These are phyloP conservation scores for Straminergon stramineum DNA, from an alignment of 225 moss, liverwort and hornwort genomes.

Conservation along the genomic window DNA sequence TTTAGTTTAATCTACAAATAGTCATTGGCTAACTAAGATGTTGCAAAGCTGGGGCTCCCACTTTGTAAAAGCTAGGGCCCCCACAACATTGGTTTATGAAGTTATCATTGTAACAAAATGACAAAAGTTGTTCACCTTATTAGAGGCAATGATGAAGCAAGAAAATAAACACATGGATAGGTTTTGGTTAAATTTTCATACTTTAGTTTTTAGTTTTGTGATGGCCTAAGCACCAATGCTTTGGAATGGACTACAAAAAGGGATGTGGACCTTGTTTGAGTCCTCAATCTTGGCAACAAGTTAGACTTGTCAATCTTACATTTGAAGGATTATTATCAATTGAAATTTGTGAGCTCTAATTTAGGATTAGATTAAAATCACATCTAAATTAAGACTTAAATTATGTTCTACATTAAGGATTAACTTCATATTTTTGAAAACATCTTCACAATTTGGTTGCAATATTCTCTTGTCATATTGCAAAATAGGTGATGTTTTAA, in stretches of 20 bases:
- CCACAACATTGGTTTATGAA: neutral
- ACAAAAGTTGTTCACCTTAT: neutral
- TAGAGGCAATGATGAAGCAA: neutral
- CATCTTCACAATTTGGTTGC: neutral
- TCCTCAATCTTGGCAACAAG: neutral
- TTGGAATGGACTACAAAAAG: accelerated
- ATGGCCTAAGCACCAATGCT: neutral
- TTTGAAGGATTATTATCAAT: neutral
- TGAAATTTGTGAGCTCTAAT: neutral
- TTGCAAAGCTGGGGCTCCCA: neutral
- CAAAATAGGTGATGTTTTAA: neutral
- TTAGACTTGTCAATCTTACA: neutral
- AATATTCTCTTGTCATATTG: neutral
- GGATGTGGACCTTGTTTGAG: neutral
- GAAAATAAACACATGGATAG: neutral
- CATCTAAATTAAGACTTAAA: too few relatives aligned
- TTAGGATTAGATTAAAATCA: neutral
- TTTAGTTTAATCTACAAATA: neutral
- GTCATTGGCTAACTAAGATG: neutral
- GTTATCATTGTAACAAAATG: neutral
- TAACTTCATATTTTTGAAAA: neutral
- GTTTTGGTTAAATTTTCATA: neutral
- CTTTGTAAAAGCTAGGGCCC: neutral
- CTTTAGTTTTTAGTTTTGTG: neutral
- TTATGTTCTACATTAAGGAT: accelerated